These are phyloP conservation scores for Fistulinella staudtii DNA, from an alignment of 1,284 basidiomycete species.

Conservation along the genomic window DNA sequence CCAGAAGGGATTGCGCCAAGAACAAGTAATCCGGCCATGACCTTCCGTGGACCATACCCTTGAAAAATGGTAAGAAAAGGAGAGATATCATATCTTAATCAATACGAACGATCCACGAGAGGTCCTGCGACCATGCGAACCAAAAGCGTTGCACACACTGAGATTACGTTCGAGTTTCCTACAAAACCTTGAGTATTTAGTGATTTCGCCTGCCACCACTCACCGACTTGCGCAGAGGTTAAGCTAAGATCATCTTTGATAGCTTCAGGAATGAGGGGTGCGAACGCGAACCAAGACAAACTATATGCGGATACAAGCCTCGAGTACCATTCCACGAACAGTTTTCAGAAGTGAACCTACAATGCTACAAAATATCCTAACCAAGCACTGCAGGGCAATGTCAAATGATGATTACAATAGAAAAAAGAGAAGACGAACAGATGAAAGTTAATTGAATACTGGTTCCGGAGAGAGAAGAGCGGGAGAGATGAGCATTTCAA, in stretches of 20 bases:
- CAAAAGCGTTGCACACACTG: constrained; percentile 51
- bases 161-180: constrained; percentile 59
- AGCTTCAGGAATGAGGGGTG: constrained; percentile 58
- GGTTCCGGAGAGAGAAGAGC: constrained; percentile 49
- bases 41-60: constrained; percentile 54
- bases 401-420: not conserved
- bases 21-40: constrained; percentile 57
- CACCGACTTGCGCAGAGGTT: constrained; percentile 42
- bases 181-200: not conserved
- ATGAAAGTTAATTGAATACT: constrained; percentile 52
- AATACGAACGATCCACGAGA: constrained; percentile 47
- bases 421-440: constrained; percentile 30
- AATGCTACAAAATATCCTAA: constrained; percentile 45
- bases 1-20: constrained; percentile 64
- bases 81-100: not conserved
- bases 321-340: constrained; percentile 13
- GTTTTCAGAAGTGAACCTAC: constrained; percentile 15
- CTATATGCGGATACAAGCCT: constrained; percentile 27
- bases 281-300: constrained; percentile 65
- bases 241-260: constrained; percentile 56
- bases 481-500: constrained; percentile 54
- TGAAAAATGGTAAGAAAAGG: not conserved
- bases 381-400: constrained; percentile 36
- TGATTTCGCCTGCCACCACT: not conserved
- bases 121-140: constrained; percentile 56